These are phyloP conservation scores for Aciculoconidium aculeatum DNA, from an alignment of 805 yeast genomes.

Conservation along the genomic window DNA sequence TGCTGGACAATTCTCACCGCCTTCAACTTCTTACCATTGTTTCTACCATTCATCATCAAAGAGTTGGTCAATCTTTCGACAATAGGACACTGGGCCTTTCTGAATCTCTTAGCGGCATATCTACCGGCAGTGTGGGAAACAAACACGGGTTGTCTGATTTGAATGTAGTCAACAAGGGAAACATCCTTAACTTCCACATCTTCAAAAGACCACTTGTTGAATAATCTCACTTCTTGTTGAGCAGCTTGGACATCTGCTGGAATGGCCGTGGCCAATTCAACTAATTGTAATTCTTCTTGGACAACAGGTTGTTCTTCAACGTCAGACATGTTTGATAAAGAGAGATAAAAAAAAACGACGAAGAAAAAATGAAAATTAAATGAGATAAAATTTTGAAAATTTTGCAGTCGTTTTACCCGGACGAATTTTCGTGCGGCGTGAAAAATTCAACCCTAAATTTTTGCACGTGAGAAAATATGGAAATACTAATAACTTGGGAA, in stretches of 20 bases:
- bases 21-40: slow-evolving; percentile 99
- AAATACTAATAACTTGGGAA: too few species aligned
- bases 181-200: slow-evolving; percentile 97
- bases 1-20: slow-evolving; percentile 99
- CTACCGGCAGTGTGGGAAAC: slow-evolving; percentile 99
- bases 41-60: slow-evolving; percentile 99
- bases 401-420: too few species aligned
- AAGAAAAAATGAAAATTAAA: too few species aligned
- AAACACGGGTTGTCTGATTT: slow-evolving; percentile 95
- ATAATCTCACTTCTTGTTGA: slow-evolving; percentile 92
- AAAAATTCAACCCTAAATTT: too few species aligned
- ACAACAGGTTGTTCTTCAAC: slow-evolving; percentile 72
- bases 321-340: slow-evolving; percentile 66
- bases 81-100: slow-evolving; percentile 99
- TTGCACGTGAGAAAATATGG: too few species aligned
- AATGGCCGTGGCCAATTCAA: slow-evolving; percentile 89
- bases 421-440: too few species aligned
- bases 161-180: slow-evolving; percentile 97
- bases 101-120: slow-evolving; percentile 98
- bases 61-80: slow-evolving; percentile 99
- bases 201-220: slow-evolving; percentile 99
- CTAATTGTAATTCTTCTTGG: slow-evolving; percentile 78
- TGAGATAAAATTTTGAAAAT: too few species aligned
- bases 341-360: slow-evolving; percentile 4
- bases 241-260: slow-evolving; percentile 97